Base-by-base conservation (phyloP, 2,329 filamentous ascomycete species). In the Thielaviopsis populi region DNA sequence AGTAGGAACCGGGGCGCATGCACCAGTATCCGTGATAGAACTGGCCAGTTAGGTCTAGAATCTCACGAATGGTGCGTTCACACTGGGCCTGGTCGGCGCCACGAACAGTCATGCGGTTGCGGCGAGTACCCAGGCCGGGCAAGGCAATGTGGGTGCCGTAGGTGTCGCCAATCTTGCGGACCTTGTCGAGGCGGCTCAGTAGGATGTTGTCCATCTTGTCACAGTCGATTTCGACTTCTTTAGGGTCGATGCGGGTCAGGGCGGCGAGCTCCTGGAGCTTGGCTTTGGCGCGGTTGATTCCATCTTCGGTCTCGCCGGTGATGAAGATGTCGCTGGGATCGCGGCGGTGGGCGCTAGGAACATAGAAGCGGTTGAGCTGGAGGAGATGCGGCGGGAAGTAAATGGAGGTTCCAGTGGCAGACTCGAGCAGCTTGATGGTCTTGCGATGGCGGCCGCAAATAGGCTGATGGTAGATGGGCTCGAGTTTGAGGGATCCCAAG, bases 11-110 rank as follows among this genome's bases (percentile, higher is more conserved):
- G 40, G 64, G 64, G 22, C 64, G 64, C 64, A 66, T 87, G 82
- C 90, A 95, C 92, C 94, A 99, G 11, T 89, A 91, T 24, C 91
- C 91, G 72, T 90, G 94, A 76, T 99, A 99, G 74, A 97, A 99
- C 76, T 99, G 94, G 42, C 92, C 91, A 68, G 91, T 91, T 88
- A 97, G 77, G 70, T 88, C 87, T 92, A 99, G 96, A 68, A 99
- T 86, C 75, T 97, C 94, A 69, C 91, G 85, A 68, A 96, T 89
- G 40, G 92, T 96, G 56, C 94, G 86, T 77, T 99, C 94, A 13
- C 96, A 89, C 71, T 96, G 91, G 69, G 96, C 78, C 42, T 95
- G 90, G 74, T 99, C 94, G 0, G 87, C 88, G 65, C 91, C 94
- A 74, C 97, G 94, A 41, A 99, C 89, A 59, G 92, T 85, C 68